Percentiles rank a stretch among this genome's conserved stretches.
phyloP scores from a whole-genome alignment of 139 green algal genomes.

The Chlorella sorokiniana region DNA sequence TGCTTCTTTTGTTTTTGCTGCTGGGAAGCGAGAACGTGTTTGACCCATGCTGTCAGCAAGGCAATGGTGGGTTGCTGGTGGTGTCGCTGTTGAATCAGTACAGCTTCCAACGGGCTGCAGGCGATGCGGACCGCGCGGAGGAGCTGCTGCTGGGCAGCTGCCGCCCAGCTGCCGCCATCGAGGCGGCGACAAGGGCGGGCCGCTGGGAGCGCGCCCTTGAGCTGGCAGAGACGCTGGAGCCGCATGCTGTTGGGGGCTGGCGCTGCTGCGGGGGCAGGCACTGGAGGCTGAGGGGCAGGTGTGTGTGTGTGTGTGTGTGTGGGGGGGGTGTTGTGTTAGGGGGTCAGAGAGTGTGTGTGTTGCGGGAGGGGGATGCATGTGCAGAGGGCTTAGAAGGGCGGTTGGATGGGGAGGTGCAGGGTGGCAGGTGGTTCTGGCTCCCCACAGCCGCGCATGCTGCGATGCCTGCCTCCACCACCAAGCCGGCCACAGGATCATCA shows the following conservation, averaged over 20 bases:
- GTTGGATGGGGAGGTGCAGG: no score
- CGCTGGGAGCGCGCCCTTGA: conserved; percentile 78
- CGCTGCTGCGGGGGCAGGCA: not conserved
- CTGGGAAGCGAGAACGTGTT: no score
- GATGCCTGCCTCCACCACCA: no score
- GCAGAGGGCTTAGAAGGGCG: no score
- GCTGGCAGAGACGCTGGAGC: conserved; percentile 73
- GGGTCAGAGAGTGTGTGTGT: not conserved
- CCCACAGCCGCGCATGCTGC: no score
- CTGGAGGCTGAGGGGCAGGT: conserved; percentile 19
- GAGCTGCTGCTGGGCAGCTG: conserved; percentile 72
- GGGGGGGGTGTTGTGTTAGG: not conserved
- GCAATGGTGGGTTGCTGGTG: no score
- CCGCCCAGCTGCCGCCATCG: conserved; percentile 65
- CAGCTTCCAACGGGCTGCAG: no score
- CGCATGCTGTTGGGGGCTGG: conserved; percentile 46
- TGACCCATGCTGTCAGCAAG: no score
- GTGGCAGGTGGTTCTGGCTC: no score
- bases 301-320: not conserved
- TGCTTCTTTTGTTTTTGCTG: no score
- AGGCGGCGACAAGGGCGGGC: conserved; percentile 80
- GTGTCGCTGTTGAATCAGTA: no score
- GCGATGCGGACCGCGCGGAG: conserved; percentile 66
- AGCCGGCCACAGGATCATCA: no score
- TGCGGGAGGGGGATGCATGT: not conserved